phyloP scores from a whole-genome alignment of 495 filamentous ascomycete genomes.

The Penicillium dipodomyicola region DNA sequence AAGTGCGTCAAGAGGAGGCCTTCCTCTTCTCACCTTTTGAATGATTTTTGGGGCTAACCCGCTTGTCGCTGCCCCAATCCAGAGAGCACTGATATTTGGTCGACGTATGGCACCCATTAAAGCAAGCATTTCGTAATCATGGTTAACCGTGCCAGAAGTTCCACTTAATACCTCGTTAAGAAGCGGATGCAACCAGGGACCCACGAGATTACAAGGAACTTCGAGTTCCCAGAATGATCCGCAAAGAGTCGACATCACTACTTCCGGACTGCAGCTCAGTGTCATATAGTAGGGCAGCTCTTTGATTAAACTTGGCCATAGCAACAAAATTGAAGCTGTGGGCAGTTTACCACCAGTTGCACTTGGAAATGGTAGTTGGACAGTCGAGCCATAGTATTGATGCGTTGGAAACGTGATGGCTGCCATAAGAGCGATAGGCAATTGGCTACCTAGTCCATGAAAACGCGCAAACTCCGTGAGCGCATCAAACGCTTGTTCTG shows the following conservation, averaged over 20 bases:
- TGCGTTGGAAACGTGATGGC: slow-evolving; percentile 18
- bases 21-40: slow-evolving; percentile 5
- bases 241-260: slow-evolving; percentile 18
- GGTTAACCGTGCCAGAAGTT: not conserved
- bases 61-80: slow-evolving; percentile 14
- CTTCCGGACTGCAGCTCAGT: slow-evolving; percentile 17
- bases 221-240: slow-evolving; percentile 21
- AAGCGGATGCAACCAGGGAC: slow-evolving; percentile 20
- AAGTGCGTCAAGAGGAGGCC: slow-evolving; percentile 14
- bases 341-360: not conserved
- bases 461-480: not conserved
- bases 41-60: slow-evolving; percentile 17
- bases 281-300: slow-evolving; percentile 21
- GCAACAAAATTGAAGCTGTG: not conserved
- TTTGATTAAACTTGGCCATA: slow-evolving; percentile 10
- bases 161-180: slow-evolving; percentile 13
- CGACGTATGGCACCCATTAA: slow-evolving; percentile 15
- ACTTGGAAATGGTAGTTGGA: slow-evolving; percentile 11
- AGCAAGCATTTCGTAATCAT: slow-evolving; percentile 14
- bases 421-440: slow-evolving; percentile 12
- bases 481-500: not conserved
- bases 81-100: slow-evolving; percentile 14
- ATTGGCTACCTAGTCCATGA: slow-evolving; percentile 16
- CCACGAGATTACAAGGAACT: slow-evolving; percentile 20
- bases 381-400: slow-evolving; percentile 9